Percentiles rank a stretch among this genome's conserved stretches.
Conservation (phyloP, 768 basidiomycete species). For the Tulasnella sp. region DNA sequence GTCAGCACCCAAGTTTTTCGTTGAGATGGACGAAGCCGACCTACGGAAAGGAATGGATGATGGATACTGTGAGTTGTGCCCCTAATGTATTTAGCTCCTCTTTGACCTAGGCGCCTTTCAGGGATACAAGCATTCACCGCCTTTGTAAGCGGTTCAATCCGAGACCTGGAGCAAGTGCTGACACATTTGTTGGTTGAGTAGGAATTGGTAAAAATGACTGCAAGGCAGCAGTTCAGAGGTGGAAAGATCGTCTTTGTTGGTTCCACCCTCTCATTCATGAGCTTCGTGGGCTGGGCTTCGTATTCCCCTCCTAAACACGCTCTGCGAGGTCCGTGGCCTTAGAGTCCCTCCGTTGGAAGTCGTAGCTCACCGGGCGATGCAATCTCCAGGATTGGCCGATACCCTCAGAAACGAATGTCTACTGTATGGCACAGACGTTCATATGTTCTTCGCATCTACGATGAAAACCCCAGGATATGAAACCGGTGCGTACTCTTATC, state of each 20-base stretch:
- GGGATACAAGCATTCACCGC: conserved; percentile 50
- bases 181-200: conserved; percentile 34
- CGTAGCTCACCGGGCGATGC: background rate
- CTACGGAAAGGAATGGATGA: conserved; percentile 54
- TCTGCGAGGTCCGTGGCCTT: conserved; percentile 57
- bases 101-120: background rate
- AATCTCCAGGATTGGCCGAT: conserved; percentile 67
- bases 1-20: conserved; percentile 65
- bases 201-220: conserved; percentile 66
- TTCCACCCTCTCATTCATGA: conserved; percentile 69
- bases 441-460: conserved; percentile 77
- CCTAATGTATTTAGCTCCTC: background rate
- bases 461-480: conserved; percentile 75
- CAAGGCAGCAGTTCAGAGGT: conserved; percentile 47
- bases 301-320: conserved; percentile 83
- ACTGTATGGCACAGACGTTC: conserved; percentile 71
- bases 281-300: conserved; percentile 69
- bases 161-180: background rate
- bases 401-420: conserved; percentile 72
- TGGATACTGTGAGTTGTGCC: conserved; percentile 42
- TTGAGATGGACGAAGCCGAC: conserved; percentile 61
- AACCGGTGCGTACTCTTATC: conserved; percentile 52
- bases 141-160: conserved; percentile 40
- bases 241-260: conserved; percentile 61
- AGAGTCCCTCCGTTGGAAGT: background rate